Evolutionary conservation across 1,284 basidiomycete species (phyloP), one percentile per base, ranked within the genome.

Genomic region (Hypsizygus ulmarius): DNA sequence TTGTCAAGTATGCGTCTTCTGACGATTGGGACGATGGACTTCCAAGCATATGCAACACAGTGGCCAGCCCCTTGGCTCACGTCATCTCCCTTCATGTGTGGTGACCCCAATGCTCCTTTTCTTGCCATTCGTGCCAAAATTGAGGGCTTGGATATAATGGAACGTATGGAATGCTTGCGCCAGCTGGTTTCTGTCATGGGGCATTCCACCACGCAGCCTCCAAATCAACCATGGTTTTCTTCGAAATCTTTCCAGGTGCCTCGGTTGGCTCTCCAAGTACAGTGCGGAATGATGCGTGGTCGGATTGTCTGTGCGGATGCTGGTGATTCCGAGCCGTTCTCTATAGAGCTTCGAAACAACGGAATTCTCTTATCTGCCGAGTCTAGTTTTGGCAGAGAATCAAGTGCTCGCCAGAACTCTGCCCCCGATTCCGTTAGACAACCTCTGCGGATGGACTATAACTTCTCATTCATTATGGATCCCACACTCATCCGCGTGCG

Each of bases 101-200:
- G 76, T 27, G 82, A 86, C 57, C 76, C 80, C 3, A 83, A 82
- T 58, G 71, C 75, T 4, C 73, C 85, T 7, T 69, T 82, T 10
- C 45, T 86, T 15, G 75, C 75, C n/a, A 59, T 81, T 15, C 70
- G 74, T 19, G 46, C 77, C 25, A 68, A 65, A n/a, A 47, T 87
- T 2, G 69, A 69, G 7, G 66, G 67, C 4, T 51, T 87, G 5
- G 67, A 78, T 34, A 49, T 82, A 10, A 73, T 72, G 12, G 81
- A 83, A 44, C 72, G 69, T 5, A 57, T 81, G 36, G 79, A 82
- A 43, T 68, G 73, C 43, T 50, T 88, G 16, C 66, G 72, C 25
- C 62, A 67, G 25, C 53, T 80, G 7, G 47, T 81, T 5, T 53
- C 56, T 21, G 46, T 52, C 18, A 35, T 55, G 21, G 48, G 46